These are phyloP conservation scores for Linnemannia hyalina DNA, from an alignment of 192 early-diverging fungal species.

Conservation along the genomic window DNA sequence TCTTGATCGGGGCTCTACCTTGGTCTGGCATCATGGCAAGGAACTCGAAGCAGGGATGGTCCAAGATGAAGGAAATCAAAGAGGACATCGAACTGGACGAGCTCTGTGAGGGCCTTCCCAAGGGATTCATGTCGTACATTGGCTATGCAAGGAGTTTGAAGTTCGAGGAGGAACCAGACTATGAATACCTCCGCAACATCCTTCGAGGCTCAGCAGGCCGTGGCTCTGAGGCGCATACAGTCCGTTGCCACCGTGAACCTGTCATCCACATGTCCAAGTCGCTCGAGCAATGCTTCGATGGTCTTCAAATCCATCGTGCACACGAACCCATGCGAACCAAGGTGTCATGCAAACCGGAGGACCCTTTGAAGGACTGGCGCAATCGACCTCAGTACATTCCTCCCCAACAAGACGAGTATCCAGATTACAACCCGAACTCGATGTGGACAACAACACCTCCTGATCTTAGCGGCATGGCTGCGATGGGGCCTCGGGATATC, in stretches of 20 bases:
- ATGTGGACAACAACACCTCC: constrained; percentile 51
- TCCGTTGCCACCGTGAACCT: constrained; percentile 33
- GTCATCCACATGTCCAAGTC: neutral
- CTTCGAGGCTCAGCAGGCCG: constrained; percentile 41
- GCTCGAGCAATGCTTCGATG: constrained; percentile 21
- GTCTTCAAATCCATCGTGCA: constrained; percentile 28
- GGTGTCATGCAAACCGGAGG: constrained; percentile 9
- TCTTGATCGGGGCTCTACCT: constrained; percentile 79
- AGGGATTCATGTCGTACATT: constrained; percentile 78
- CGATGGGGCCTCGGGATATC: constrained; percentile 7
- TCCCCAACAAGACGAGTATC: constrained; percentile 15
- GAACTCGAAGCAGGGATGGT: constrained; percentile 87
- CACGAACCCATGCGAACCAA: constrained; percentile 22
- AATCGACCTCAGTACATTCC: constrained; percentile 26
- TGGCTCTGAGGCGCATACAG: constrained; percentile 44
- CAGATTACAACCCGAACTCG: constrained; percentile 30
- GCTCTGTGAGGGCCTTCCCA: constrained; percentile 81
- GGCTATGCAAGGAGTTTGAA: constrained; percentile 77
- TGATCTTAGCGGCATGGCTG: neutral
- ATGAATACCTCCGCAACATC: constrained; percentile 73
- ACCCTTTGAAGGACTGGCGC: constrained; percentile 40
- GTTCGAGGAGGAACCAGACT: constrained; percentile 86
- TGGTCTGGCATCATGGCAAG: constrained; percentile 91
- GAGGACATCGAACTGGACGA: constrained; percentile 79
- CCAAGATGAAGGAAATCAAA: constrained; percentile 89